Percentiles rank a stretch among this genome's conserved stretches.
These are phyloP conservation scores for Ogataea siamensis DNA, from an alignment of 805 yeast genomes.

Conservation along the genomic window DNA sequence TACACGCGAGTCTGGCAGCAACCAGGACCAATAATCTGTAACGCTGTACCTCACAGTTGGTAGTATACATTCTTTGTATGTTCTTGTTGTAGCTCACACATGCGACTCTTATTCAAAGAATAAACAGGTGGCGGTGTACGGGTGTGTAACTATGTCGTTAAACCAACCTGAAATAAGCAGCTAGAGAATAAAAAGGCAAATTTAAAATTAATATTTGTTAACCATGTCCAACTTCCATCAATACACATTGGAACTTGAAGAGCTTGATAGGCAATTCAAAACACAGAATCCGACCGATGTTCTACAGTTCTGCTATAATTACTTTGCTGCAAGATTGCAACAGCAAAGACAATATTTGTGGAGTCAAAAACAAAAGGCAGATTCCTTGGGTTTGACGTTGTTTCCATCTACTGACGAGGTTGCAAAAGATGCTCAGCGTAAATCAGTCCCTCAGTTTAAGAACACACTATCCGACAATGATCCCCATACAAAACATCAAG, in stretches of 20 bases:
- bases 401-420: conserved; percentile 18
- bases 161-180: conserved; percentile 11
- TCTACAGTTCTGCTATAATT: conserved; percentile 72
- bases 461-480: conserved; percentile 64
- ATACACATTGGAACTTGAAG: conserved; percentile 49
- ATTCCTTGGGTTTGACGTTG: conserved; percentile 46
- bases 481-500: conserved; percentile 50
- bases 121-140: no score
- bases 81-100: no score
- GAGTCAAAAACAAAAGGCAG: conserved; percentile 48
- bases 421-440: conserved; percentile 21
- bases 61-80: no score
- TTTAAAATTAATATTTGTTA: conserved; percentile 1
- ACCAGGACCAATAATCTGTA: no score
- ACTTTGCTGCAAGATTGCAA: conserved; percentile 61
- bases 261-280: conserved; percentile 57
- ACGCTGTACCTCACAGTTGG: no score
- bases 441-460: conserved; percentile 44
- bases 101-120: no score
- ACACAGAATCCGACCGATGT: conserved; percentile 62
- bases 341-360: conserved; percentile 54
- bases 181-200: conserved; percentile 10
- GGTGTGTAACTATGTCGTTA: conserved; percentile 1
- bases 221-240: conserved; percentile 26
- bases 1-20: not conserved